Percentiles rank a stretch among this genome's conserved stretches.
Evolutionary conservation across 345 rosid species (phyloP).

Genomic region (Diplotaxis tenuifolia): DNA sequence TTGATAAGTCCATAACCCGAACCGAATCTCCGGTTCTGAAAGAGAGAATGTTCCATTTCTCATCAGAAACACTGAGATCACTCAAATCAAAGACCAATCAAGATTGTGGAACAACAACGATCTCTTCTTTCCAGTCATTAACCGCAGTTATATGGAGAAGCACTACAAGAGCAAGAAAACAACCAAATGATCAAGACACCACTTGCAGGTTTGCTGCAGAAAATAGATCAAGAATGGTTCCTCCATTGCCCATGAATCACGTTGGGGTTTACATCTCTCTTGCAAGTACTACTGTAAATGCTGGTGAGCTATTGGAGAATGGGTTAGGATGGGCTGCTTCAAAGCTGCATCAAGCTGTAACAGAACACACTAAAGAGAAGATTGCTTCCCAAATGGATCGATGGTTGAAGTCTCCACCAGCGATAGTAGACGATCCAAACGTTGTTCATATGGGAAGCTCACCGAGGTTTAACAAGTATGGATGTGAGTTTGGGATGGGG

Average conservation of each 20-base stretch:
- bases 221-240: conserved; percentile 53
- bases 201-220: conserved; percentile 46
- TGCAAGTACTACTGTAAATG: conserved; percentile 22
- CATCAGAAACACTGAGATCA: conserved; percentile 45
- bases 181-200: conserved; percentile 39
- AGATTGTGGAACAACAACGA: conserved; percentile 45
- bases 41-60: conserved; percentile 65
- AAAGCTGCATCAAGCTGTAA: conserved; percentile 50
- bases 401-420: not conserved
- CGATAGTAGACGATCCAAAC: not conserved
- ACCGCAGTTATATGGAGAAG: conserved; percentile 58
- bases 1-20: conserved; percentile 33
- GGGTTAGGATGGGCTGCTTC: conserved; percentile 72
- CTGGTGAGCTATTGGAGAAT: conserved; percentile 45
- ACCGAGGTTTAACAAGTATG: conserved; percentile 71
- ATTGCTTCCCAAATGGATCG: not conserved
- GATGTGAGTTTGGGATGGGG: conserved; percentile 66
- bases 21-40: conserved; percentile 41
- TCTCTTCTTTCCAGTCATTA: conserved; percentile 72
- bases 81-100: conserved; percentile 59
- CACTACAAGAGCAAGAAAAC: conserved; percentile 46
- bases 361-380: conserved; percentile 30
- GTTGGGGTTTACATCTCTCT: conserved; percentile 56
- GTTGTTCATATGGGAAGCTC: conserved; percentile 72
- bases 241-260: conserved; percentile 46